phyloP scores from a whole-genome alignment of 805 yeast genomes.

The Saturnispora dispora region DNA sequence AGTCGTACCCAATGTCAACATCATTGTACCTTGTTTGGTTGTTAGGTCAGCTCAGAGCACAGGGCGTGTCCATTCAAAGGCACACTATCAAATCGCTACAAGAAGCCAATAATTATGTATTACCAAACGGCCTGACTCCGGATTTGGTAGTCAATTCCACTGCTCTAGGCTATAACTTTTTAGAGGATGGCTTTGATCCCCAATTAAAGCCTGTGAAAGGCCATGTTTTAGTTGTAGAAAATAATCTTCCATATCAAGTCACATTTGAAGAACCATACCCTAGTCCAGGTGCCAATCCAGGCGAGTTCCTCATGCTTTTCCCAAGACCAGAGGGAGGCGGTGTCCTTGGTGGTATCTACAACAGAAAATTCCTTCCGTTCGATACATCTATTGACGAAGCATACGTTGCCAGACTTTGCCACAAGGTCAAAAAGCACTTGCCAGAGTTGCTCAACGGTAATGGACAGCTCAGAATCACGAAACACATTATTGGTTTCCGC shows the following conservation, averaged over 20 bases:
- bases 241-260: conserved; percentile 32
- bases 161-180: conserved; percentile 38
- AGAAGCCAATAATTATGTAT: conserved; percentile 35
- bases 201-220: conserved; percentile 46
- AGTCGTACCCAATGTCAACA: conserved; percentile 51
- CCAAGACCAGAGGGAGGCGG: conserved; percentile 64
- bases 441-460: conserved; percentile 37
- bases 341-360: conserved; percentile 47
- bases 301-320: conserved; percentile 49
- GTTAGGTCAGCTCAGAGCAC: conserved; percentile 32
- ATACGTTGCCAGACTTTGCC: conserved; percentile 39
- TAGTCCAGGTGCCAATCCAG: conserved; percentile 23
- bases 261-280: conserved; percentile 24
- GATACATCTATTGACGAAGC: conserved; percentile 32
- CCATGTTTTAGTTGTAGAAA: conserved; percentile 46
- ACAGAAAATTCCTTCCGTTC: conserved; percentile 15
- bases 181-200: conserved; percentile 44
- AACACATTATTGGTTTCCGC: conserved; percentile 58
- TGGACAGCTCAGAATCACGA: conserved; percentile 34
- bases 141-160: conserved; percentile 49
- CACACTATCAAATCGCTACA: conserved; percentile 32
- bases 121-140: conserved; percentile 17
- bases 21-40: conserved; percentile 48
- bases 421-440: conserved; percentile 35
- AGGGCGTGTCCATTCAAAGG: conserved; percentile 41